Percentiles rank a stretch among this genome's conserved stretches.
These are phyloP conservation scores for Helotiales sp. DNA, from an alignment of 2,329 filamentous ascomycete species.

Conservation along the genomic window DNA sequence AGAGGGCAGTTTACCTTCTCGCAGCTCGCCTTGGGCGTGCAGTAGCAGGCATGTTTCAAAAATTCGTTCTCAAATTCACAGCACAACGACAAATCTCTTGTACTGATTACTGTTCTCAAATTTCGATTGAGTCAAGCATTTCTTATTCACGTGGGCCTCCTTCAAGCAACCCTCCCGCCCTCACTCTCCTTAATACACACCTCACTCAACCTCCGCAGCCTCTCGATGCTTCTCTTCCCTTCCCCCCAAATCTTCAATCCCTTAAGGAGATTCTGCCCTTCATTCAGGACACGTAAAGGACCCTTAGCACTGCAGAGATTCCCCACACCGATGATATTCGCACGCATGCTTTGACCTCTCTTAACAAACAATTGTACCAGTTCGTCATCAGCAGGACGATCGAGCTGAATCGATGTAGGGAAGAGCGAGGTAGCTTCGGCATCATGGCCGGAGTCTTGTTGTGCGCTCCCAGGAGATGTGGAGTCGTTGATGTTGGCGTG, in stretches of 20 bases:
- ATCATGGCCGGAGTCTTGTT: conserved; percentile 22
- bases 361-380: conserved; percentile 61
- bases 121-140: no score
- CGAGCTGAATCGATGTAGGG: conserved; percentile 55
- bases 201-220: neutral
- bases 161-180: neutral
- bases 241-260: conserved; percentile 34
- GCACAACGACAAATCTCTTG: no score
- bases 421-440: conserved; percentile 32
- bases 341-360: conserved; percentile 54
- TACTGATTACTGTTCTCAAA: no score
- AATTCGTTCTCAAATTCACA: no score
- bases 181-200: neutral
- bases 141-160: no score
- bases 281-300: conserved; percentile 45
- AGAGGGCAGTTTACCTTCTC: no score
- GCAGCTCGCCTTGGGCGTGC: no score
- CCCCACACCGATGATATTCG: conserved; percentile 57
- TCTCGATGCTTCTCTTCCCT: conserved; percentile 18
- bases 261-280: conserved; percentile 48
- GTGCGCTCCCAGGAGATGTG: neutral
- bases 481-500: neutral
- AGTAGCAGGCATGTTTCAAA: no score
- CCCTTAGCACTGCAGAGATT: conserved; percentile 50
- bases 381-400: conserved; percentile 62